Conservation (phyloP, 768 basidiomycete genomes). For the Boletales sp. region DNA sequence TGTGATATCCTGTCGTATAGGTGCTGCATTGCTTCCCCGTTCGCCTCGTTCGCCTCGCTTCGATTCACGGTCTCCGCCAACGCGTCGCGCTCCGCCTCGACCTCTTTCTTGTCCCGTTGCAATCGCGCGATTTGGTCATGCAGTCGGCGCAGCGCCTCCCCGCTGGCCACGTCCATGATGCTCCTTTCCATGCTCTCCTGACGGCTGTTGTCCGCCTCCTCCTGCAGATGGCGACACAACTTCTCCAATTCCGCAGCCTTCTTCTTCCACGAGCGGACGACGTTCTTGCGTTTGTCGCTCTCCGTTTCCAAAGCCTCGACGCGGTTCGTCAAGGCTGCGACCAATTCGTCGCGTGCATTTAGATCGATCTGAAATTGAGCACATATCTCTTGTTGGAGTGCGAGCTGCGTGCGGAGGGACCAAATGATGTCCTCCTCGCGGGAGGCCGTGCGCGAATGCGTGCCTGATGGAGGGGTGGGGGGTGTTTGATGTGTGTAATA, state of each 20-base stretch:
- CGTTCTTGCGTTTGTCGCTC: conserved; percentile 52
- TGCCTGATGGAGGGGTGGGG: conserved; percentile 52
- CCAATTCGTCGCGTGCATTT: conserved; percentile 67
- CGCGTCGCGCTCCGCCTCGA: conserved; percentile 44
- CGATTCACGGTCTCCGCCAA: conserved; percentile 10
- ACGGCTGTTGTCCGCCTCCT: conserved; percentile 82
- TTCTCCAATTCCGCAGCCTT: conserved; percentile 73
- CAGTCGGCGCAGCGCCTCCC: conserved; percentile 73
- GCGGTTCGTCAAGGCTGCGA: conserved; percentile 54
- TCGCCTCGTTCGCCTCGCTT: conserved; percentile 41
- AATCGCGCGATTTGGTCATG: conserved; percentile 77
- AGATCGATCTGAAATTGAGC: conserved; percentile 77
- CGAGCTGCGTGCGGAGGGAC: conserved; percentile 70
- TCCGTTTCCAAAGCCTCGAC: conserved; percentile 58
- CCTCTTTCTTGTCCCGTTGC: conserved; percentile 59
- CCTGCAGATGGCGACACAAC: conserved; percentile 65
- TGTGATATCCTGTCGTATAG: conserved; percentile 8
- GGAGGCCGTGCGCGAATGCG: conserved; percentile 57
- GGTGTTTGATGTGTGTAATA: conserved; percentile 71
- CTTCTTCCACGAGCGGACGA: conserved; percentile 66
- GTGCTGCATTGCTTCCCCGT: conserved; percentile 25
- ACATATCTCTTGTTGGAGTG: conserved; percentile 71
- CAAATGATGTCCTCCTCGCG: conserved; percentile 70
- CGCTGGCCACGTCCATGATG: conserved; percentile 80
- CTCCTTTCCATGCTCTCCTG: conserved; percentile 79